phyloP scores from a whole-genome alignment of 495 filamentous ascomycete genomes.

The Aspergillus sparsus region DNA sequence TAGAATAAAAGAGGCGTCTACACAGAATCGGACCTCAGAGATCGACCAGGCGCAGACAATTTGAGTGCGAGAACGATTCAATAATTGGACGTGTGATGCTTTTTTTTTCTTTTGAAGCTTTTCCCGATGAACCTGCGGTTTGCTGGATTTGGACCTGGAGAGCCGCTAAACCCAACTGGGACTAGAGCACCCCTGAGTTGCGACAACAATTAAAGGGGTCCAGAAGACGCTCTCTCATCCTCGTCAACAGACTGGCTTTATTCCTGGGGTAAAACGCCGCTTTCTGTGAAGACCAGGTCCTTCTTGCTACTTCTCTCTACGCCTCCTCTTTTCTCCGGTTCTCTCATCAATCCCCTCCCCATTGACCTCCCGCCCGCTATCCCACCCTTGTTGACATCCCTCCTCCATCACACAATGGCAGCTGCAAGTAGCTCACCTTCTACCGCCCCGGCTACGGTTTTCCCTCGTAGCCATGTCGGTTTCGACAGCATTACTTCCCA shows the following conservation, averaged over 20 bases:
- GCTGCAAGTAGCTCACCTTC: slow-evolving; percentile 51
- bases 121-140: slow-evolving; percentile 19
- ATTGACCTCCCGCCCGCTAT: slow-evolving; percentile 8
- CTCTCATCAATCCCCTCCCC: slow-evolving; percentile 1
- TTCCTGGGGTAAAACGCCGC: slow-evolving; percentile 20
- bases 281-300: slow-evolving; percentile 11
- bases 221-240: slow-evolving; percentile 28
- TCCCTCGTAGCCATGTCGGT: slow-evolving; percentile 95
- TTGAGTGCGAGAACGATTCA: slow-evolving; percentile 9
- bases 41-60: background rate
- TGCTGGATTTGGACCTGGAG: slow-evolving; percentile 31
- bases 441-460: slow-evolving; percentile 61
- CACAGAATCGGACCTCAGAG: background rate
- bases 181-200: slow-evolving; percentile 45
- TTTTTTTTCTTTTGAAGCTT: slow-evolving; percentile 24
- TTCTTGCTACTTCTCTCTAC: slow-evolving; percentile 6
- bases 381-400: slow-evolving; percentile 10
- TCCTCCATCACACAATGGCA: slow-evolving; percentile 49
- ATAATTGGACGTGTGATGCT: slow-evolving; percentile 6
- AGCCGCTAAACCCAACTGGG: slow-evolving; percentile 36
- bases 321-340: slow-evolving; percentile 6
- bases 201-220: slow-evolving; percentile 48
- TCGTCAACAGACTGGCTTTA: slow-evolving; percentile 16
- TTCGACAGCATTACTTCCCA: slow-evolving; percentile 99
- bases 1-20: background rate